Percentiles rank a stretch among this genome's conserved stretches.
Evolutionary conservation across 108 stramenopile species (phyloP).

Genomic region (Stephanodiscus minutulus): DNA sequence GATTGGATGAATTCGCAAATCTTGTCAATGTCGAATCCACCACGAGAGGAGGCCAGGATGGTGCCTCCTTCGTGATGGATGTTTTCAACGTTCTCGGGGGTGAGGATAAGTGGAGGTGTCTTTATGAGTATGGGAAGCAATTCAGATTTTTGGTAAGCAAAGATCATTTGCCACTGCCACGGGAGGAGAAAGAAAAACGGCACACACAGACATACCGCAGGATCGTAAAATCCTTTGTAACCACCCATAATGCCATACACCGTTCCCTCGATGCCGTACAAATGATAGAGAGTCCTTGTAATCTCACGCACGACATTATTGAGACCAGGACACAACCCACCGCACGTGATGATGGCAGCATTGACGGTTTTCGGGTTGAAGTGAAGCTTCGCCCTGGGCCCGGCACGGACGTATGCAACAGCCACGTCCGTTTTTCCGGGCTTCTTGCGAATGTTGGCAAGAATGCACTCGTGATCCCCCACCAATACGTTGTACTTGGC

Average conservation of each 20-base stretch:
- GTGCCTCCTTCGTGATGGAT: slow-evolving; percentile 97
- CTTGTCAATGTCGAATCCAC: slow-evolving; percentile 94
- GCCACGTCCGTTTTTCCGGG: slow-evolving; percentile 52
- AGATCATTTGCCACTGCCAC: background rate
- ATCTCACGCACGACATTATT: slow-evolving; percentile 97
- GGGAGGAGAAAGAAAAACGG: background rate
- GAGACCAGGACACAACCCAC: slow-evolving; percentile 95
- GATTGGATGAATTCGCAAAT: slow-evolving; percentile 75
- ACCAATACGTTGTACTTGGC: slow-evolving; percentile 84
- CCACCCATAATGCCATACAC: slow-evolving; percentile 93
- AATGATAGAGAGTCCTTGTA: slow-evolving; percentile 68
- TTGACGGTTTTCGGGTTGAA: slow-evolving; percentile 89
- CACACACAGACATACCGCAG: slow-evolving; percentile 15
- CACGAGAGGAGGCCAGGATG: slow-evolving; percentile 88
- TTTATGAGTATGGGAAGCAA: background rate
- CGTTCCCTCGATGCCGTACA: slow-evolving; percentile 87
- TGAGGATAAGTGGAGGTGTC: slow-evolving; percentile 72
- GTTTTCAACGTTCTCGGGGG: slow-evolving; percentile 75
- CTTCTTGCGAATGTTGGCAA: slow-evolving; percentile 83
- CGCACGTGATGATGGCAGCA: slow-evolving; percentile 98
- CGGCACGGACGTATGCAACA: slow-evolving; percentile 84
- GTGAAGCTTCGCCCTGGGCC: slow-evolving; percentile 83
- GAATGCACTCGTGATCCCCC: slow-evolving; percentile 80
- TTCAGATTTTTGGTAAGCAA: background rate
- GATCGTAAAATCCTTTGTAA: slow-evolving; percentile 87